Conservation (phyloP, 345 rosid genomes). For the Arabis alpina region DNA sequence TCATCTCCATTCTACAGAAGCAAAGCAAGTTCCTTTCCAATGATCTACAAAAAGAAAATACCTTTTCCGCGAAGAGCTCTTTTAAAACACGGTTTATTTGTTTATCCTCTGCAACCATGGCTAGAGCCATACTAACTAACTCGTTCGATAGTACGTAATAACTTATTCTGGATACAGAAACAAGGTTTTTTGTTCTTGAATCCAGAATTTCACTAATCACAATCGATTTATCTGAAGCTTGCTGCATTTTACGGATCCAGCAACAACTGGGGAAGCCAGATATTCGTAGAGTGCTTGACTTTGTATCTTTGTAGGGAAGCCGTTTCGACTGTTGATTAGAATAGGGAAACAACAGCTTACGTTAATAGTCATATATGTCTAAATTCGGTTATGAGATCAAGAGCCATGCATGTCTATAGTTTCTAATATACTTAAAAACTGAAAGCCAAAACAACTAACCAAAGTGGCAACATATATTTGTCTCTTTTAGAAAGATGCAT, state of each 20-base stretch:
- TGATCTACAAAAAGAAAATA: constrained; percentile 28
- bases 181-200: constrained; percentile 93
- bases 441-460: neutral
- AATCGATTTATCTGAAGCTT: constrained; percentile 84
- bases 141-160: constrained; percentile 91
- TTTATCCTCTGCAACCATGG: constrained; percentile 95
- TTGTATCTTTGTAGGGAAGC: constrained; percentile 70
- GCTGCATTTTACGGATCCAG: constrained; percentile 95
- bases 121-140: constrained; percentile 93
- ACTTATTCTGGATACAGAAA: constrained; percentile 90
- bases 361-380: constrained; percentile 15
- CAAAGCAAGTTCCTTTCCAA: constrained; percentile 4
- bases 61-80: constrained; percentile 88
- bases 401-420: neutral
- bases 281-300: constrained; percentile 47
- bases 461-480: neutral
- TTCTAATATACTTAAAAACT: neutral
- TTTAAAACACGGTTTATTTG: constrained; percentile 94
- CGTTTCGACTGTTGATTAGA: constrained; percentile 68
- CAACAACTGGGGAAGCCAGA: constrained; percentile 81
- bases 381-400: constrained; percentile 8
- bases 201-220: constrained; percentile 91
- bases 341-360: constrained; percentile 8
- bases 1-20: neutral
- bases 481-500: too few relatives aligned